Evolutionary conservation across 1,284 basidiomycete species (phyloP).

Genomic region (Sparassis latifolia): DNA sequence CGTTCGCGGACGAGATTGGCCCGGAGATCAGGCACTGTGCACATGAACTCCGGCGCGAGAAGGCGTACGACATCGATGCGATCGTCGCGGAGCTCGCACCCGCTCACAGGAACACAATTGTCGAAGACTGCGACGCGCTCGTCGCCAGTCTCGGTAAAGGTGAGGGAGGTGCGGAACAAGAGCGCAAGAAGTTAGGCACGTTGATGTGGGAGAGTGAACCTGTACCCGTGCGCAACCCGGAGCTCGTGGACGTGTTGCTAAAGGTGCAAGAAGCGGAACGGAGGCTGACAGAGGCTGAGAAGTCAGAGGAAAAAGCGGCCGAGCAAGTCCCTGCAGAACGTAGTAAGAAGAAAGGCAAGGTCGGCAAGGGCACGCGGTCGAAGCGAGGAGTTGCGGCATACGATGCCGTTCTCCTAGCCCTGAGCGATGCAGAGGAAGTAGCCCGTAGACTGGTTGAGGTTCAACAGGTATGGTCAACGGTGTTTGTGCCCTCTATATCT

Average conservation of each 20-base stretch:
- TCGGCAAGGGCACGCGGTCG: constrained; percentile 39
- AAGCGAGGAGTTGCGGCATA: constrained; percentile 76
- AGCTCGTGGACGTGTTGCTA: constrained; percentile 84
- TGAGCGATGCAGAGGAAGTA: constrained; percentile 85
- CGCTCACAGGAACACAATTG: constrained; percentile 52
- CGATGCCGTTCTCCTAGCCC: constrained; percentile 73
- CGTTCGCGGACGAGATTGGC: constrained; percentile 83
- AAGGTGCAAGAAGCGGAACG: constrained; percentile 78
- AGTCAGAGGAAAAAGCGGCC: constrained; percentile 19
- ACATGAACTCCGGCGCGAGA: constrained; percentile 72
- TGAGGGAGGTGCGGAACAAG: constrained; percentile 25
- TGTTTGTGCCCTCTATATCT: background rate
- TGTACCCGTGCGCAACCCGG: constrained; percentile 85
- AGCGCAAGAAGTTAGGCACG: constrained; percentile 27
- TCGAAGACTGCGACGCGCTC: constrained; percentile 61
- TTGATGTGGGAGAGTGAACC: constrained; percentile 79
- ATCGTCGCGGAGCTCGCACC: constrained; percentile 71
- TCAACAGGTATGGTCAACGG: constrained; percentile 52
- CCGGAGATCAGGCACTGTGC: constrained; percentile 92
- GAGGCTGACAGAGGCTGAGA: constrained; percentile 34
- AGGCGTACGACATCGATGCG: constrained; percentile 78
- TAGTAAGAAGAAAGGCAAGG: constrained; percentile 33
- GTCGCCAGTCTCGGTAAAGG: constrained; percentile 46
- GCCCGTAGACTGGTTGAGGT: constrained; percentile 74
- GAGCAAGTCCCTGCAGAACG: constrained; percentile 18